phyloP scores from a whole-genome alignment of 2,329 filamentous ascomycete genomes.

The Raffaelea deltoideospora region DNA sequence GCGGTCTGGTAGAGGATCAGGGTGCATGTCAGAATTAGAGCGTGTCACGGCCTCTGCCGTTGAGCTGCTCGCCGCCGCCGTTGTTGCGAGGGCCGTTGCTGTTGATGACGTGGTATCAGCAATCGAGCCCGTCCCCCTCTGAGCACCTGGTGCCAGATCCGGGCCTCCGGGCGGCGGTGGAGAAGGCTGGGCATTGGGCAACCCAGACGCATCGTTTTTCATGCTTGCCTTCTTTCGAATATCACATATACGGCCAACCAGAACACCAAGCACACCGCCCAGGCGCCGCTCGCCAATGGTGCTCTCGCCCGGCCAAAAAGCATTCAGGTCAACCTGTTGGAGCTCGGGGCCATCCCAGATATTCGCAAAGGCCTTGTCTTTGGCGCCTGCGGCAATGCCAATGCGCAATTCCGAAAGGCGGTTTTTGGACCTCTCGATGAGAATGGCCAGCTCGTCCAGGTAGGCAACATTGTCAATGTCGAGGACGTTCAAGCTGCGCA shows the following conservation, averaged over 20 bases:
- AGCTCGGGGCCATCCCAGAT: slow-evolving; percentile 48
- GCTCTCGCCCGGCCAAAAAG: slow-evolving; percentile 39
- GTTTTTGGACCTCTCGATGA: slow-evolving; percentile 55
- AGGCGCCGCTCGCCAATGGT: slow-evolving; percentile 46
- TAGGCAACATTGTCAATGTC: slow-evolving; percentile 76
- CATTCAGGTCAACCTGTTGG: slow-evolving; percentile 46
- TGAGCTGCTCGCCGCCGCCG: neutral
- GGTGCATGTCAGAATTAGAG: no score
- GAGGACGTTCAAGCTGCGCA: slow-evolving; percentile 61
- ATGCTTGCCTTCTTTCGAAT: slow-evolving; percentile 18
- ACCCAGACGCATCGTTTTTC: neutral
- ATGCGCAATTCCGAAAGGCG: slow-evolving; percentile 57
- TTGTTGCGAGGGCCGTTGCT: neutral
- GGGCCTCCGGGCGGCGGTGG: neutral
- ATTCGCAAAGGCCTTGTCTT: slow-evolving; percentile 36
- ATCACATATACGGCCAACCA: slow-evolving; percentile 54
- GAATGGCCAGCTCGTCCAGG: slow-evolving; percentile 64
- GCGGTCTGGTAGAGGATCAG: no score
- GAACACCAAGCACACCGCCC: slow-evolving; percentile 52
- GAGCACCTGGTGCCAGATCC: no score
- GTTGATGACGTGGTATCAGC: no score
- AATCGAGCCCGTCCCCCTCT: no score
- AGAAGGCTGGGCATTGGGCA: neutral
- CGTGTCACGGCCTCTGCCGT: no score
- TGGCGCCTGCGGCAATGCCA: slow-evolving; percentile 44